Conservation (phyloP, 1,284 basidiomycete genomes). For the Leccinum fallax region DNA sequence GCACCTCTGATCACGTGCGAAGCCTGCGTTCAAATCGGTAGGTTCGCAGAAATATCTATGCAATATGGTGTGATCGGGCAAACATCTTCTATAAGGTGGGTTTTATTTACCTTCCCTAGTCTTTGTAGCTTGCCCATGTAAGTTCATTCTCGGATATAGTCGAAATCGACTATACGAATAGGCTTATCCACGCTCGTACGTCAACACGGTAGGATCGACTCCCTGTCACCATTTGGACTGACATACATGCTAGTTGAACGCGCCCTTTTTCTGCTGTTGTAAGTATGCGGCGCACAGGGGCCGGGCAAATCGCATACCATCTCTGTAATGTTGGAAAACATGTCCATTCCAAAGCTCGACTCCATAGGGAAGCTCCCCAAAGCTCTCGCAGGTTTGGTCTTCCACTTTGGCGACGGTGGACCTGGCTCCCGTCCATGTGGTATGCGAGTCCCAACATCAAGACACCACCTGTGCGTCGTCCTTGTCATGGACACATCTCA, state of each 20-base stretch:
- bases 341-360: constrained; percentile 52
- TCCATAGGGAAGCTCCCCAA: constrained; percentile 42
- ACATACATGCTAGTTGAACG: constrained; percentile 40
- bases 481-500: constrained; percentile 46
- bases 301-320: constrained; percentile 71
- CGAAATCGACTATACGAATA: constrained; percentile 35
- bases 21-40: constrained; percentile 41
- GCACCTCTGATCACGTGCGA: constrained; percentile 54
- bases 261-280: constrained; percentile 43
- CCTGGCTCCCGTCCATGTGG: constrained; percentile 54
- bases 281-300: constrained; percentile 62
- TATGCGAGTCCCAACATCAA: constrained; percentile 40
- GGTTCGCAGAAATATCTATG: constrained; percentile 31
- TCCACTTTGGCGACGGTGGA: constrained; percentile 67
- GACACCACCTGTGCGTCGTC: constrained; percentile 48
- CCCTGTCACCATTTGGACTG: not conserved
- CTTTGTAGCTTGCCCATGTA: not conserved
- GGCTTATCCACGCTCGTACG: constrained; percentile 50
- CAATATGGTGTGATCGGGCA: constrained; percentile 60
- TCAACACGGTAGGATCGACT: constrained; percentile 50
- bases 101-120: constrained; percentile 2
- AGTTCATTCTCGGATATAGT: constrained; percentile 1
- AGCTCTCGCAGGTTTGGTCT: constrained; percentile 58
- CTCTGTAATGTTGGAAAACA: constrained; percentile 57
- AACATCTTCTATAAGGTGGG: constrained; percentile 45